Conservation (phyloP, 106 monocot species). For the Allium sativum region DNA sequence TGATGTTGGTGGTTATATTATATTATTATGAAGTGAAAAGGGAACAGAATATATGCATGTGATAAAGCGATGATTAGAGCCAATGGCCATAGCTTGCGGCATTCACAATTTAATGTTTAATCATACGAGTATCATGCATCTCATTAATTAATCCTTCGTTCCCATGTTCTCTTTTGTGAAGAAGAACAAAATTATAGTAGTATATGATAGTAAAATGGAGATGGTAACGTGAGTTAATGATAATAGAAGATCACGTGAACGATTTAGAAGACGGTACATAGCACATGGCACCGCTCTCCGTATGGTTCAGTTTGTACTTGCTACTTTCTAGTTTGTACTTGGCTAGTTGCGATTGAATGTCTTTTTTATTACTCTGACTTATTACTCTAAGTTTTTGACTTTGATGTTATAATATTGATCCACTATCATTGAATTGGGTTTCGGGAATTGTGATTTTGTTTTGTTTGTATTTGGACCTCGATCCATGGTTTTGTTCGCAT, state of each 20-base stretch:
- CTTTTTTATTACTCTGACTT: no score
- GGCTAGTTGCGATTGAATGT: no score
- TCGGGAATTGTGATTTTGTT: no score
- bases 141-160: background rate
- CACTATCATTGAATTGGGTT: no score
- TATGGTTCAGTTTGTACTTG: background rate
- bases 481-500: no score
- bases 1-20: no score
- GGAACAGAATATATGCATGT: slow-evolving; percentile 1
- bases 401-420: no score
- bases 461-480: no score
- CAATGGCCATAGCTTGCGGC: slow-evolving; percentile 10
- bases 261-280: background rate
- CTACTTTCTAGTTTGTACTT: background rate
- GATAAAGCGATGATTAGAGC: background rate
- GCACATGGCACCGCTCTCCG: slow-evolving; percentile 12
- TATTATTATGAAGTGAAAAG: background rate
- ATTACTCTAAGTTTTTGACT: no score
- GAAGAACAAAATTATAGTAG: background rate
- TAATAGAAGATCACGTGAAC: slow-evolving; percentile 3
- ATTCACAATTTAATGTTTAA: slow-evolving; percentile 1
- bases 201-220: background rate
- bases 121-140: background rate
- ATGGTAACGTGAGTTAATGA: slow-evolving; percentile 2
- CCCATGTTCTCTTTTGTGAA: slow-evolving; percentile 10